Percentiles rank a stretch among this genome's conserved stretches.
These are phyloP conservation scores for Marasmius tenuissimus DNA, from an alignment of 1,284 basidiomycete genomes.

Conservation along the genomic window DNA sequence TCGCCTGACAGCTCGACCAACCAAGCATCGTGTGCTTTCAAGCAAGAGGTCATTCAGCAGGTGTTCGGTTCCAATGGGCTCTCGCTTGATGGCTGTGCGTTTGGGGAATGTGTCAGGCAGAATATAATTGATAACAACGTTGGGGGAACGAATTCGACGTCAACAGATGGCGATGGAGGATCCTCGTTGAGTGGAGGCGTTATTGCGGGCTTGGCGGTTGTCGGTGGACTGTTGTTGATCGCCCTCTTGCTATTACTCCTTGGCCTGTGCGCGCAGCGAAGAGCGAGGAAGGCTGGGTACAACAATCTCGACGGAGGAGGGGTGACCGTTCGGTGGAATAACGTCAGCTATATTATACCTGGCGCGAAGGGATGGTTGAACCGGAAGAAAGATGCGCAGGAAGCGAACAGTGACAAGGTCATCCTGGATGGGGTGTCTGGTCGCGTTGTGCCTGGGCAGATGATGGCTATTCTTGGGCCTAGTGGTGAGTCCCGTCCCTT, in stretches of 20 bases:
- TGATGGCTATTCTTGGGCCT: conserved; percentile 87
- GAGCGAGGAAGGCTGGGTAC: conserved; percentile 50
- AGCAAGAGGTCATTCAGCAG: conserved; percentile 61
- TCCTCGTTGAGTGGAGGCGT: conserved; percentile 76
- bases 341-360: conserved; percentile 67
- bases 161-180: conserved; percentile 25
- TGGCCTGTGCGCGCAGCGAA: conserved; percentile 62
- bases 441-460: conserved; percentile 69
- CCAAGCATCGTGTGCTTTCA: conserved; percentile 70
- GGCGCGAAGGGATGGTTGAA: conserved; percentile 17
- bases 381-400: conserved; percentile 11
- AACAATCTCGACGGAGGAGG: conserved; percentile 42
- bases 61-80: conserved; percentile 79
- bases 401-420: conserved; percentile 52
- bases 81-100: conserved; percentile 65
- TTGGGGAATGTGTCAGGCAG: conserved; percentile 86
- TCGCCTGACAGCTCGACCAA: conserved; percentile 42
- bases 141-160: conserved; percentile 34
- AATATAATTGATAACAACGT: conserved; percentile 68
- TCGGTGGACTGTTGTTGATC: conserved; percentile 64
- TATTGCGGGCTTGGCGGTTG: conserved; percentile 83
- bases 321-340: conserved; percentile 68
- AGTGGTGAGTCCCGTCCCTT: conserved; percentile 55
- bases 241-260: conserved; percentile 58
- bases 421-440: conserved; percentile 75